Conservation (phyloP, 2,329 filamentous ascomycete genomes). For the Venturia pyrina region DNA sequence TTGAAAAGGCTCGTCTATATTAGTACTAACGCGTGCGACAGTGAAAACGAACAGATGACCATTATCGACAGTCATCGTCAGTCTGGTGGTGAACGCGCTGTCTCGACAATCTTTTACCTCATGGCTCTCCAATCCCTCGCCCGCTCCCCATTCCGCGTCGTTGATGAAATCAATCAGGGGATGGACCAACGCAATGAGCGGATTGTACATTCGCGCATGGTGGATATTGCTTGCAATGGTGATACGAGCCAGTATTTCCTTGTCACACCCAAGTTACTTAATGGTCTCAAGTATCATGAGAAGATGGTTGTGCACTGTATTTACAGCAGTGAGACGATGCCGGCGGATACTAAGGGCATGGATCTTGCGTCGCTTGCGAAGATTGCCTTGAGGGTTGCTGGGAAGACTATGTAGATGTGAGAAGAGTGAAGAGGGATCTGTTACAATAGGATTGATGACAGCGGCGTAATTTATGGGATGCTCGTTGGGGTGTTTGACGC, state of each 20-base stretch:
- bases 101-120: conserved; percentile 97
- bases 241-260: conserved; percentile 78
- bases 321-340: conserved; percentile 66
- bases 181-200: conserved; percentile 99
- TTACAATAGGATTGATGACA: not conserved
- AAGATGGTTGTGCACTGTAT: conserved; percentile 94
- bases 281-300: conserved; percentile 71
- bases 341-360: conserved; percentile 30
- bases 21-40: conserved; percentile 26
- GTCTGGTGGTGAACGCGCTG: conserved; percentile 89
- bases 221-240: conserved; percentile 87
- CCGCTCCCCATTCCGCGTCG: conserved; percentile 90
- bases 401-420: conserved; percentile 17
- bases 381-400: conserved; percentile 23
- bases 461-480: not conserved
- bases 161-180: conserved; percentile 98
- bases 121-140: conserved; percentile 95
- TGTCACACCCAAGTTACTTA: conserved; percentile 91
- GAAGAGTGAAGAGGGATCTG: not conserved
- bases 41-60: conserved; percentile 72
- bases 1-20: not conserved
- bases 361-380: conserved; percentile 32
- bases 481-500: not conserved
- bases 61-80: conserved; percentile 85
- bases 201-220: conserved; percentile 96